Percentiles rank a stretch among this genome's conserved stretches.
phyloP scores from a whole-genome alignment of 768 basidiomycete genomes.

The Tricholoma furcatifolium region DNA sequence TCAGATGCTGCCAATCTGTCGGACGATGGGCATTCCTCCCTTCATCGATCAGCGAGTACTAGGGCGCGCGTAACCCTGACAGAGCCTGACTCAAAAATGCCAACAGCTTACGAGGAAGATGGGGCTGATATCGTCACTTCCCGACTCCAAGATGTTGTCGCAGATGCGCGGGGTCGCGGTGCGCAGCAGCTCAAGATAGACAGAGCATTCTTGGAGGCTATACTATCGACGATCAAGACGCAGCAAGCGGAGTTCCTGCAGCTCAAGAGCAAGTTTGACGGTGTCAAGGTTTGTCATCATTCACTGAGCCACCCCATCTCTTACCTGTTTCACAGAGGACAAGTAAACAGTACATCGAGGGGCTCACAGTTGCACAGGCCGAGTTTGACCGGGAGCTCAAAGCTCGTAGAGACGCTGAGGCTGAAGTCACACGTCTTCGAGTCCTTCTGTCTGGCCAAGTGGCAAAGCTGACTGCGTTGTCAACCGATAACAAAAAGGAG shows the following conservation, averaged over 20 bases:
- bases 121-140: constrained; percentile 44
- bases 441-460: constrained; percentile 89
- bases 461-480: constrained; percentile 80
- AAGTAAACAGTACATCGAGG: constrained; percentile 90
- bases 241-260: constrained; percentile 57
- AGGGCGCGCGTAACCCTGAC: constrained; percentile 44
- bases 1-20: neutral
- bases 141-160: constrained; percentile 60
- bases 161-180: constrained; percentile 58
- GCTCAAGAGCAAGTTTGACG: constrained; percentile 78
- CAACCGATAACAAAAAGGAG: constrained; percentile 72
- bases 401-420: constrained; percentile 86
- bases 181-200: constrained; percentile 68
- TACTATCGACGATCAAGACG: constrained; percentile 65
- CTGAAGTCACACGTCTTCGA: constrained; percentile 83
- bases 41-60: constrained; percentile 1
- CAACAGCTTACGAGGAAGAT: constrained; percentile 30
- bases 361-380: constrained; percentile 87
- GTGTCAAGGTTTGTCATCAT: constrained; percentile 68
- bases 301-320: neutral
- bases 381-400: constrained; percentile 94
- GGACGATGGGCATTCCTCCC: neutral
- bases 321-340: constrained; percentile 56
- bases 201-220: constrained; percentile 66
- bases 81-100: constrained; percentile 32